Percentiles rank a stretch among this genome's conserved stretches.
phyloP scores from a whole-genome alignment of 75 land plant species.

The Pinus taeda region DNA sequence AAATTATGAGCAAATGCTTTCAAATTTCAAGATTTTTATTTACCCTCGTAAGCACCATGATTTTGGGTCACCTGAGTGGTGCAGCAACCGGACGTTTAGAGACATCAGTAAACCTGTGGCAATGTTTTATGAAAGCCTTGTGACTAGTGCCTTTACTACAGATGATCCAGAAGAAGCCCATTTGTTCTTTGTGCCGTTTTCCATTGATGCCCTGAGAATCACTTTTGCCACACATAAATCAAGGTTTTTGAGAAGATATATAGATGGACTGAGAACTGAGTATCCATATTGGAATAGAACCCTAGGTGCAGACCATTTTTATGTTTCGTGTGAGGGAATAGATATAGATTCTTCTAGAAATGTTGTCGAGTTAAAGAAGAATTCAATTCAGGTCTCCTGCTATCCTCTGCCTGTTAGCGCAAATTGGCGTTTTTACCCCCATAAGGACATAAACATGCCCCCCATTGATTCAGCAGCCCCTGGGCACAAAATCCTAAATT shows the following conservation, averaged over 20 bases:
- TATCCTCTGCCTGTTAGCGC: slow-evolving; percentile 15
- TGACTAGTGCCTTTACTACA: slow-evolving; percentile 46
- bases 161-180: slow-evolving; percentile 55
- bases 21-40: slow-evolving; percentile 32
- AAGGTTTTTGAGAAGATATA: slow-evolving; percentile 21
- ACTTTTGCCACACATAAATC: slow-evolving; percentile 16
- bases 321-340: slow-evolving; percentile 37
- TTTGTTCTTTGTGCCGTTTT: slow-evolving; percentile 61
- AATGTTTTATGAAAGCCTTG: slow-evolving; percentile 45
- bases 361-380: slow-evolving; percentile 70
- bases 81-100: not conserved
- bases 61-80: slow-evolving; percentile 3
- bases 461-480: slow-evolving; percentile 9
- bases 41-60: slow-evolving; percentile 19
- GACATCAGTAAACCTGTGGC: slow-evolving; percentile 10
- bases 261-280: slow-evolving; percentile 26
- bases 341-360: slow-evolving; percentile 40
- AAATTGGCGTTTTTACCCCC: slow-evolving; percentile 37
- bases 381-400: slow-evolving; percentile 54
- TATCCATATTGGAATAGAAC: slow-evolving; percentile 71
- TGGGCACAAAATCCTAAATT: not conserved
- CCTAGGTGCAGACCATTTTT: slow-evolving; percentile 79
- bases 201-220: slow-evolving; percentile 11
- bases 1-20: slow-evolving; percentile 40
- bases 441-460: slow-evolving; percentile 66